Conservation (phyloP, 2,329 filamentous ascomycete species). For the Sporothrix inflata region DNA sequence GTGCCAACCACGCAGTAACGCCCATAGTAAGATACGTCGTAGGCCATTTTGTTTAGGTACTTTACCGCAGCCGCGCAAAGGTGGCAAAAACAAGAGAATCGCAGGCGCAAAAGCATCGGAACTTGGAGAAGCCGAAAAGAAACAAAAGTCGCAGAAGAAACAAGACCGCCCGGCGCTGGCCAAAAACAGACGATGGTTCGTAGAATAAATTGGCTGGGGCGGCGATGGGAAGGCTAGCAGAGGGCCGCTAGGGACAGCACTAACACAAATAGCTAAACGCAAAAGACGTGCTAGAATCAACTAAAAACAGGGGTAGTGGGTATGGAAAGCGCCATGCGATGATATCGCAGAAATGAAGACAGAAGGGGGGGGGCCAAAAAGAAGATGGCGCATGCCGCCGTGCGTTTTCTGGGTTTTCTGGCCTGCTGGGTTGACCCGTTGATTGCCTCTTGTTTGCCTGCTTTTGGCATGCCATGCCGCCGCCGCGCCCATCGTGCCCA, state of each 20-base stretch:
- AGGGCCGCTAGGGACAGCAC: conserved; percentile 14
- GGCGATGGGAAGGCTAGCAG: conserved; percentile 2
- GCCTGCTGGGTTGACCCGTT: neutral
- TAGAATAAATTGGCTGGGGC: conserved; percentile 16
- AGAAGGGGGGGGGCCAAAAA: neutral
- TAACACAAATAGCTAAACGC: neutral
- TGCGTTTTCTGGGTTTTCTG: neutral
- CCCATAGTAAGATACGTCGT: no score
- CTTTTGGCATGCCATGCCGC: neutral
- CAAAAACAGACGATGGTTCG: conserved; percentile 3
- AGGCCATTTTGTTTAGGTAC: neutral
- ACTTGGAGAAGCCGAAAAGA: neutral
- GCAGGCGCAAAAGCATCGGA: neutral
- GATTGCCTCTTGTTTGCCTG: conserved; percentile 7
- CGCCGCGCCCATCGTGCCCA: neutral
- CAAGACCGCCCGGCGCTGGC: neutral
- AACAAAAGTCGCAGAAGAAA: no score
- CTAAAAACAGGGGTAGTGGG: conserved; percentile 24
- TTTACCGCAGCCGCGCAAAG: neutral
- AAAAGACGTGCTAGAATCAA: conserved; percentile 11
- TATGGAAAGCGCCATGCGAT: conserved; percentile 12
- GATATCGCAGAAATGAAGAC: neutral
- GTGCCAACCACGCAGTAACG: neutral
- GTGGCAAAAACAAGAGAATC: neutral
- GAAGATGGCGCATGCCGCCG: neutral